Percentiles rank a stretch among this genome's conserved stretches.
phyloP scores from a whole-genome alignment of 352 stramenopile species.

The Phytophthora hybrid region DNA sequence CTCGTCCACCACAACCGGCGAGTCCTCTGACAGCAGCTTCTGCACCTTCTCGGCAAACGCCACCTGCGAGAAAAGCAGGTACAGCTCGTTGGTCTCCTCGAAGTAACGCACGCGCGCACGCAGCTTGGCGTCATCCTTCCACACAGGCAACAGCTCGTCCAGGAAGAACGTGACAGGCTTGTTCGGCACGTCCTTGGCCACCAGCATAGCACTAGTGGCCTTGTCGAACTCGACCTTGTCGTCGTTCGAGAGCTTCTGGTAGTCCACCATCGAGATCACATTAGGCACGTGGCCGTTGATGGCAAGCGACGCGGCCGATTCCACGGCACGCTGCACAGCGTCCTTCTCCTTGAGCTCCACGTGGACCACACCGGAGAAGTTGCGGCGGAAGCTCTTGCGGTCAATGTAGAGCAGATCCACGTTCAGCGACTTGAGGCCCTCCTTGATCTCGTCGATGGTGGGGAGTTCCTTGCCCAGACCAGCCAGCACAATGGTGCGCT shows the following conservation, averaged over 20 bases:
- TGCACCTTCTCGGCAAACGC: conserved; percentile 71
- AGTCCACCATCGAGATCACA: conserved; percentile 62
- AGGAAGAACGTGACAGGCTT: conserved; percentile 79
- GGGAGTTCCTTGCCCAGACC: conserved; percentile 67
- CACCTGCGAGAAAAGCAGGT: conserved; percentile 82
- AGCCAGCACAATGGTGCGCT: conserved; percentile 78
- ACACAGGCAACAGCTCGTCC: conserved; percentile 75
- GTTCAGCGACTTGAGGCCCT: conserved; percentile 60
- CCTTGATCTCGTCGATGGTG: conserved; percentile 86
- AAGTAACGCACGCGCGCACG: conserved; percentile 79
- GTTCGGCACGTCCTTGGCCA: conserved; percentile 82
- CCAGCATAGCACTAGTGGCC: conserved; percentile 79
- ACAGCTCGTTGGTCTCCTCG: conserved; percentile 71
- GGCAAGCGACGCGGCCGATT: conserved; percentile 56
- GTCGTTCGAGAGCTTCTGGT: conserved; percentile 70
- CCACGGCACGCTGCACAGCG: conserved; percentile 59
- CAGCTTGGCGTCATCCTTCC: conserved; percentile 71
- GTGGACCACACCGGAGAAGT: conserved; percentile 77
- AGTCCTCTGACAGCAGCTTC: conserved; percentile 48
- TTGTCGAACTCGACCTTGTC: conserved; percentile 89
- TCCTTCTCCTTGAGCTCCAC: conserved; percentile 78
- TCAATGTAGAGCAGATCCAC: conserved; percentile 76
- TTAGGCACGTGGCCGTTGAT: conserved; percentile 71
- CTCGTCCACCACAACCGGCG: conserved; percentile 65
- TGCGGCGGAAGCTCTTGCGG: conserved; percentile 76